Evolutionary conservation across 163 green algal species (phyloP), one percentile per base, ranked within the genome.

Genomic region (Coccomyxa subellipsoidea): DNA sequence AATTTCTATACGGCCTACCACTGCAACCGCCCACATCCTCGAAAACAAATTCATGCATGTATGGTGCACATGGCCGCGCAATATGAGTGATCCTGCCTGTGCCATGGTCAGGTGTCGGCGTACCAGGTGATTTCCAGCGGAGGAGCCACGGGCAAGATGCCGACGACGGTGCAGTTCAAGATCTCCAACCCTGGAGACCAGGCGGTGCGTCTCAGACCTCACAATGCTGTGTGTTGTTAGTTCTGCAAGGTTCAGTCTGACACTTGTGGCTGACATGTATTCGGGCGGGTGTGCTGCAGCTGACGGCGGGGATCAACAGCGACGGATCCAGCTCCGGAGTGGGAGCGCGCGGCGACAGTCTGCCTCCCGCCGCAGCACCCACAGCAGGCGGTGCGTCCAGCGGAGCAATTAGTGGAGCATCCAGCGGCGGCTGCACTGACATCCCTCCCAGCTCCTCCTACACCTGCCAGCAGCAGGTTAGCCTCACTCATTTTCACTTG

Each of bases 121-220:
- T 71, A 72, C 39, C n/a, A 70, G 6, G 79, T 47, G 6, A 70
- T 83, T 9, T 35, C 34, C 7, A 34, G 6, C 25, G 10, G 2
- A 34, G 79, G 79, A 1, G 35, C 53, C 7, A 78, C 76, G 7
- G 79, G 79, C 25, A 71, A 83, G 23, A 37, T 78, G 34, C 69
- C 79, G 12, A 83, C 79, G 5, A 23, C 9, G 38, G 78, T 82
- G 78, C 78, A 82, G 38, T 82, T 82, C 54, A 66, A 76, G n/a
- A 82, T 82, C 78, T 69, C 15, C 34, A 82, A 82, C 38, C 78
- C 78, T 9, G 31, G 27, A 6, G 78, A 82, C 59, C 37, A 54
- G 4, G 34, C 27, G 59, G 59, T 77, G 78, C 23, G 76, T 21
- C 31, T 31, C 39, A 18, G 8, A 9, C 9, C 71, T 27, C 32